Evolutionary conservation across 2,329 filamentous ascomycete genomes (phyloP), one percentile per base, ranked within the genome.

Genomic region (Sporothrix sp.): DNA sequence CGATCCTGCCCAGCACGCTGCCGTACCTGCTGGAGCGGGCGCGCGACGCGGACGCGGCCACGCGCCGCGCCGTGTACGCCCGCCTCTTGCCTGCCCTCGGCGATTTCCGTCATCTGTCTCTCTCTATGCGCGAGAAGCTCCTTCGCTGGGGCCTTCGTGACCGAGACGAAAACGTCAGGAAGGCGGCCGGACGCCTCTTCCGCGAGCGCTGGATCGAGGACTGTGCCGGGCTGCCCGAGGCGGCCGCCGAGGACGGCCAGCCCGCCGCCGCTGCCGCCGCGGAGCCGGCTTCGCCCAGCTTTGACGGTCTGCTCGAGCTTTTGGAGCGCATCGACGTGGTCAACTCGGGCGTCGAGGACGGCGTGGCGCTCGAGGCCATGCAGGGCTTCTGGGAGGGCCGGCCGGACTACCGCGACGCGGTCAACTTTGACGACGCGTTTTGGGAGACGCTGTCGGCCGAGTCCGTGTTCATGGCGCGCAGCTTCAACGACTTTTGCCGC

Each of bases 121-220:
- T 98, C 21, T 88, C 86, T 2, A 95, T 97, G 82, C 78, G 93
- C 62, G 93, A 98, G 67, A 97, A 97, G 66, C 75, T 98, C 28
- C 76, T 98, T 25, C 81, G 93, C 35, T 98, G 93, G 93, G 93
- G 93, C 46, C 72, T 98, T 36, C 82, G 90, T 35, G 93, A 98
- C 64, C 81, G 93, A 65, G 93, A 98, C 58, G 91, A 97, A 58
- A 88, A 85, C 58, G 93, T 98, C 11, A 82, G 90, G 48, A 95
- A 95, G 65, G 91, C 91, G 8, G 87, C 93, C 3, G 88, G 86
- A 7, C 84, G 87, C 40, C 73, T 97, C 7, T 98, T 98, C 69
- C 82, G 85, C 54, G 90, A 96, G 62, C 81, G 88, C n/a, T 98
- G 93, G 93, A 91, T 98, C 54, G 91, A 97, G 62, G 88, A 97